A percentile compares a stretch with the other conserved stretches of the same genome.
phyloP scores from a whole-genome alignment of 768 basidiomycete genomes.

The Rhizopogon vulgaris region DNA sequence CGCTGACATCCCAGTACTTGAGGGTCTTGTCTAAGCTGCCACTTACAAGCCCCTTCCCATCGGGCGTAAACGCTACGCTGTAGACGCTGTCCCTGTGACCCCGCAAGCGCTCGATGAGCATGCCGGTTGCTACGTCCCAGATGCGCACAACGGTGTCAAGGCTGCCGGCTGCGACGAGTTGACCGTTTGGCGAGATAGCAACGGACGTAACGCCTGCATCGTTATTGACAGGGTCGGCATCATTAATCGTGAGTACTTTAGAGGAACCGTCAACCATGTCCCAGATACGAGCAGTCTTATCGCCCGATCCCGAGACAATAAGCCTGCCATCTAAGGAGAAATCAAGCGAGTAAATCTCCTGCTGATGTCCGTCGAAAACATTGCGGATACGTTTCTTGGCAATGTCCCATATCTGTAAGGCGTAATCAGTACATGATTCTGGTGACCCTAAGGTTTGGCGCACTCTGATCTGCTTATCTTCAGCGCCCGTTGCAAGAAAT shows the following conservation, averaged over 20 bases:
- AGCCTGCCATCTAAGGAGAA: slow-evolving; percentile 29
- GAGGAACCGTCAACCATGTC: slow-evolving; percentile 24
- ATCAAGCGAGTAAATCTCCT: slow-evolving; percentile 30
- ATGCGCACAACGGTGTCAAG: slow-evolving; percentile 48
- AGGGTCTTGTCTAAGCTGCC: slow-evolving; percentile 24
- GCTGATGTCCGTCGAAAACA: slow-evolving; percentile 25
- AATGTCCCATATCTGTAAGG: slow-evolving; percentile 20
- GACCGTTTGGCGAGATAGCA: slow-evolving; percentile 25
- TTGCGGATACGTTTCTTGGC: slow-evolving; percentile 21
- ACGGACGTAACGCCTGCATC: slow-evolving; percentile 19
- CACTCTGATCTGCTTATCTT: slow-evolving; percentile 28
- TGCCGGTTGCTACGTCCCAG: slow-evolving; percentile 41
- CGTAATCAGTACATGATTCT: neutral
- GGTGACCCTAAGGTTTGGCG: slow-evolving; percentile 3
- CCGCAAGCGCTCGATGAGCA: slow-evolving; percentile 14
- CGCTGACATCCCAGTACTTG: slow-evolving; percentile 42
- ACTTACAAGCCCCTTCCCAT: slow-evolving; percentile 16
- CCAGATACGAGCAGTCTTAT: slow-evolving; percentile 31
- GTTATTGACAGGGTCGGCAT: slow-evolving; percentile 14
- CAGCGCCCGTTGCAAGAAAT: slow-evolving; percentile 27
- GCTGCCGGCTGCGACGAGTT: slow-evolving; percentile 44
- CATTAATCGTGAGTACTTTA: slow-evolving; percentile 25
- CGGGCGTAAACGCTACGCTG: slow-evolving; percentile 24
- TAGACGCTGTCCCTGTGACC: slow-evolving; percentile 27
- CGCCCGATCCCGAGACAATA: slow-evolving; percentile 31